These are phyloP conservation scores for Debaryomyces nepalensis DNA, from an alignment of 1,139 yeast genomes.

Conservation along the genomic window DNA sequence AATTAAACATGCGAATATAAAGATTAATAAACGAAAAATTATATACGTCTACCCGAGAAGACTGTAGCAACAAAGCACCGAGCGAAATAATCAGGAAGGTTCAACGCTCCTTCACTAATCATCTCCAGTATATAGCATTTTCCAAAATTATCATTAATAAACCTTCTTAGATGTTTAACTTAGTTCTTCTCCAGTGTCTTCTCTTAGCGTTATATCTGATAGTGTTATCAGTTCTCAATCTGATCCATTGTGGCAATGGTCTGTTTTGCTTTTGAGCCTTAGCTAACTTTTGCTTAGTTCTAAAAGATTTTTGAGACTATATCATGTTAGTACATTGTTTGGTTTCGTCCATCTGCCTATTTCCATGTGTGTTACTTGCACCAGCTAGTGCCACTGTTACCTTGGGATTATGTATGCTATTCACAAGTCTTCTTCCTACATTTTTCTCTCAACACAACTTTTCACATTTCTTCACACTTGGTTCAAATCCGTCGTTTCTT, in stretches of 20 bases:
- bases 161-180: conserved; percentile 85
- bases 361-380: conserved; percentile 1
- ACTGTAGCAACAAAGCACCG: not conserved
- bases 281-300: conserved; percentile 98
- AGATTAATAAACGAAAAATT: conserved; percentile 13
- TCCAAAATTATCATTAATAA: conserved; percentile 12
- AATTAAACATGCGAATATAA: conserved; percentile 28
- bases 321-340: conserved; percentile 25
- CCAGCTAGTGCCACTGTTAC: not conserved
- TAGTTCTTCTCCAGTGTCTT: conserved; percentile 99
- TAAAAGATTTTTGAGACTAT: conserved; percentile 96
- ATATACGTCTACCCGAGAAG: conserved; percentile 5
- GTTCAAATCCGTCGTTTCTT: not conserved
- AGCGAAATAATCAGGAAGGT: not conserved
- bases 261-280: conserved; percentile 99
- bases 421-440: not conserved
- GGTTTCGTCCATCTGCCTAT: not conserved
- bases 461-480: not conserved
- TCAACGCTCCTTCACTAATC: conserved; percentile 1
- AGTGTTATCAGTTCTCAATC: conserved; percentile 97
- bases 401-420: too few species aligned
- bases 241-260: conserved; percentile 99
- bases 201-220: conserved; percentile 99
- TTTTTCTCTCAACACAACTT: not conserved
- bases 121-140: conserved; percentile 7